Evolutionary conservation across 176 grass and related monocot species (phyloP).

Genomic region (Eragrostis nindensis): DNA sequence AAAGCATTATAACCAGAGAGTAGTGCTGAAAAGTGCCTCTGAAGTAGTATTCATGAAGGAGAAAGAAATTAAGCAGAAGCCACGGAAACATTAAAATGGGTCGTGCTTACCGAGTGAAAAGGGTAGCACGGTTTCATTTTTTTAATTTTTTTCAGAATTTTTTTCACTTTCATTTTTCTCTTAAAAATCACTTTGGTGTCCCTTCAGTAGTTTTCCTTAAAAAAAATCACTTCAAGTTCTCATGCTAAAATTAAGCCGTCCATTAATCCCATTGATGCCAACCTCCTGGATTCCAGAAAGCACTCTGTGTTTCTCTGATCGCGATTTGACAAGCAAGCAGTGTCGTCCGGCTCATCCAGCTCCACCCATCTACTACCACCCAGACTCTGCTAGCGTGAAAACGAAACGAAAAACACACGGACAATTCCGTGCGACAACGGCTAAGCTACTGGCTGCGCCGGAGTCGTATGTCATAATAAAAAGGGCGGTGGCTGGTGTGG

Average conservation of each 20-base stretch:
- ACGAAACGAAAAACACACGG: not conserved
- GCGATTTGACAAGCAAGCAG: not conserved
- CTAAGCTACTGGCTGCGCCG: not conserved
- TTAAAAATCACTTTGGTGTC: too few relatives aligned
- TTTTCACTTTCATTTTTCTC: too few relatives aligned
- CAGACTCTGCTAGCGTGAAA: not conserved
- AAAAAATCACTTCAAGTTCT: not conserved
- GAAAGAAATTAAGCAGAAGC: slow-evolving; percentile 13
- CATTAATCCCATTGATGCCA: not conserved
- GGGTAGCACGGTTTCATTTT: not conserved
- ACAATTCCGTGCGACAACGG: not conserved
- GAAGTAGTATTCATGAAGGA: not conserved
- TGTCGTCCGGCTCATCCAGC: not conserved
- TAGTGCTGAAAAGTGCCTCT: too few relatives aligned
- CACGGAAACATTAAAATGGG: not conserved
- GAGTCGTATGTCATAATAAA: not conserved
- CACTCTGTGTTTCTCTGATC: too few relatives aligned
- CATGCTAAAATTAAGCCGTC: not conserved
- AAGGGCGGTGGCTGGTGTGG: not conserved
- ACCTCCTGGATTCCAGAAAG: not conserved
- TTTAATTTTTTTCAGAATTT: not conserved
- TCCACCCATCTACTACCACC: not conserved
- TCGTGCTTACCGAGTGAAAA: not conserved
- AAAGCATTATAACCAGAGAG: too few relatives aligned
- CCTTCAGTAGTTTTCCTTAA: not conserved